Conservation (phyloP, 2,329 filamentous ascomycete genomes). For the Alternaria burnsii region DNA sequence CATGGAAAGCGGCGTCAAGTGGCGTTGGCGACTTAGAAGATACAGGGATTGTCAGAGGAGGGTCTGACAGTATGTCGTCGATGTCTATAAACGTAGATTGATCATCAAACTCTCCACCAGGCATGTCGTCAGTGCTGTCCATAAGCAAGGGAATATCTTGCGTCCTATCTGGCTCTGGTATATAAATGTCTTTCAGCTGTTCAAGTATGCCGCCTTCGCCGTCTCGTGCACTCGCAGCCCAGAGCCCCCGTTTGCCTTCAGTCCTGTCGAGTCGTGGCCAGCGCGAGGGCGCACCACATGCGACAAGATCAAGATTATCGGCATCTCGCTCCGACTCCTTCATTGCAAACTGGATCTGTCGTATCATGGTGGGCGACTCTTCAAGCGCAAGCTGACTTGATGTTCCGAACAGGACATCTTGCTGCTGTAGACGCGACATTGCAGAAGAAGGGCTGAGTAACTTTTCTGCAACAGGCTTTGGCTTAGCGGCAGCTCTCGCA, state of each 20-base stretch:
- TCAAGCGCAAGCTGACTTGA: constrained; percentile 52
- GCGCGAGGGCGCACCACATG: constrained; percentile 2
- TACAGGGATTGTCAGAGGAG: constrained; percentile 19
- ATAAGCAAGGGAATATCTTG: constrained; percentile 43
- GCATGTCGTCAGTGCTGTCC: constrained; percentile 23
- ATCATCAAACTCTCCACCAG: neutral
- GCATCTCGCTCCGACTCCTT: constrained; percentile 44
- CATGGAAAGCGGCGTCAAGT: neutral
- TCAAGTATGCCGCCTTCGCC: constrained; percentile 41
- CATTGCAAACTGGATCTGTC: constrained; percentile 47
- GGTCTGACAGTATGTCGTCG: constrained; percentile 24
- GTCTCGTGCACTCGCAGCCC: constrained; percentile 47
- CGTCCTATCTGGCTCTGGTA: constrained; percentile 43
- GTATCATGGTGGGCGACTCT: constrained; percentile 48
- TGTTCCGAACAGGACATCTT: constrained; percentile 52
- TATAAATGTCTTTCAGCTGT: constrained; percentile 34
- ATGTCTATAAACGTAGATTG: constrained; percentile 28
- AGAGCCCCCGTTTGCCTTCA: constrained; percentile 38
- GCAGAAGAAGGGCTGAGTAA: constrained; percentile 49
- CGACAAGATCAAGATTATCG: neutral
- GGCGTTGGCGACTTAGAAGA: constrained; percentile 38
- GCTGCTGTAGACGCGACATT: constrained; percentile 33
- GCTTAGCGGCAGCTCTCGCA: constrained; percentile 37
- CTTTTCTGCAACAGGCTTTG: constrained; percentile 44
- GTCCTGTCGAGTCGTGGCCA: constrained; percentile 32